phyloP scores from a whole-genome alignment of 192 early-diverging fungal genomes.

The Blastocladiella britannica region DNA sequence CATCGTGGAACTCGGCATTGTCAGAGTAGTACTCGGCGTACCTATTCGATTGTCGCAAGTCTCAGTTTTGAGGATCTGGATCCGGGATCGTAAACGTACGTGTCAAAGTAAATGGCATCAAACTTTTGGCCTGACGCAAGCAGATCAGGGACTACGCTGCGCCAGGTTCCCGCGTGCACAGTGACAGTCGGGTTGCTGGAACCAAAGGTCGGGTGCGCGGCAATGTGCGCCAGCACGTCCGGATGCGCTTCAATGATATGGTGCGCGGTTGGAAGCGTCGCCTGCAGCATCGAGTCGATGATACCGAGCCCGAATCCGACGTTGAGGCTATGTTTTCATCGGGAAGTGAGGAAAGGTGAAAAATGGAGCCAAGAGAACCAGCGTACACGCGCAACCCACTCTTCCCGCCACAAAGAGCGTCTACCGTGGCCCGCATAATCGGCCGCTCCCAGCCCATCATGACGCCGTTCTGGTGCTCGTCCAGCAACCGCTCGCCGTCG shows the following conservation, averaged over 20 bases:
- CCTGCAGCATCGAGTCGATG: conserved; percentile 65
- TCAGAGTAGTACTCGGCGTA: conserved; percentile 2
- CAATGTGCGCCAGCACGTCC: conserved; percentile 79
- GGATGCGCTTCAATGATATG: conserved; percentile 95
- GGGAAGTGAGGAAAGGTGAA: not conserved
- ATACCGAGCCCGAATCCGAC: conserved; percentile 84
- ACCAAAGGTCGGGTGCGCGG: conserved; percentile 49
- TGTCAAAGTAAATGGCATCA: conserved; percentile 91
- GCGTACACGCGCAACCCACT: no score
- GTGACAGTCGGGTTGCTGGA: no score
- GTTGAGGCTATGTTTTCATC: conserved; percentile 37
- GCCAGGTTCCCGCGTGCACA: conserved; percentile 77
- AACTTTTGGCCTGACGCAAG: conserved; percentile 45
- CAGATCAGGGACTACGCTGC: conserved; percentile 3
- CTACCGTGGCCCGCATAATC: conserved; percentile 43
- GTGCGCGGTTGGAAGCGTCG: conserved; percentile 43
- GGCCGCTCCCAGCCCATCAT: conserved; percentile 98
- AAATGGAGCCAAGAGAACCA: not conserved
- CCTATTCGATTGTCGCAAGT: conserved; percentile 48
- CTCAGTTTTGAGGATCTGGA: conserved; percentile 76
- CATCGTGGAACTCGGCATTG: conserved; percentile 32
- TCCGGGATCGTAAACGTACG: conserved; percentile 31
- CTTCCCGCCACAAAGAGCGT: no score
- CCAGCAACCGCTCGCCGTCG: conserved; percentile 56
- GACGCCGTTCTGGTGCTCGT: conserved; percentile 72